Evolutionary conservation across 441 rosid genomes (phyloP), one percentile per base, ranked within the genome.

Genomic region (Corymbia citriodora): DNA sequence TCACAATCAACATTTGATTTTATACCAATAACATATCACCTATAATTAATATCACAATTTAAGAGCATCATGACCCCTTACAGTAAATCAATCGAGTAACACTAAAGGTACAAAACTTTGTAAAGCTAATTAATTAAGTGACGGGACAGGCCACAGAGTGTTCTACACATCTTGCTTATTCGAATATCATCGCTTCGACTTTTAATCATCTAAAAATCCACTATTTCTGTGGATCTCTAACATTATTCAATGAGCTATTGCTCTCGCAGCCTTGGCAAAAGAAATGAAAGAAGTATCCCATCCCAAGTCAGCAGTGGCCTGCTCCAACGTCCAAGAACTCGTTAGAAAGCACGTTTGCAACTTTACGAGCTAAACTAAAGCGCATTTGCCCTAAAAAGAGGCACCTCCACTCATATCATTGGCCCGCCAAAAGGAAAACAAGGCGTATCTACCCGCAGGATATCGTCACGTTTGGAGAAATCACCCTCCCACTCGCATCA

Each of bases 71-170:
- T 18, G 3, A 33, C 8, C 25, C 48, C 18, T 33, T 36, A 33
- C 3, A 2, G 13, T 33, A 70, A 70, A 36, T 33, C 36, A 70
- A 36, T 33, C 36, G 23, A 18, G 49, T 21, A 36, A 72, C 2
- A 8, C 27, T 36, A 5, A 21, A 70, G 82, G 2, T 9, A 11
- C 49, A 45, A 74, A 74, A 40, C 27, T 11, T 40, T 40, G 12
- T 13, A 19, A 74, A 68, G 21, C 16, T 68, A 31, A 68, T 68
- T 31, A 31, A 9, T 31, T 15, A 31, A 74, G 50, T 74, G 50
- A 45, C 2, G 2, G 83, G 83, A 74, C 50, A 40, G 0, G 25
- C 3, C 25, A 0, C 14, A 59, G 6, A 74, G 52, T 40, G n/a
- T 23, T 40, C 4, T 74, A 40, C 1, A 74, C 13, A 11, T 3